Percentiles rank a stretch among this genome's conserved stretches.
Conservation (phyloP, 148 eudicot species). For the Limonium bicolor region DNA sequence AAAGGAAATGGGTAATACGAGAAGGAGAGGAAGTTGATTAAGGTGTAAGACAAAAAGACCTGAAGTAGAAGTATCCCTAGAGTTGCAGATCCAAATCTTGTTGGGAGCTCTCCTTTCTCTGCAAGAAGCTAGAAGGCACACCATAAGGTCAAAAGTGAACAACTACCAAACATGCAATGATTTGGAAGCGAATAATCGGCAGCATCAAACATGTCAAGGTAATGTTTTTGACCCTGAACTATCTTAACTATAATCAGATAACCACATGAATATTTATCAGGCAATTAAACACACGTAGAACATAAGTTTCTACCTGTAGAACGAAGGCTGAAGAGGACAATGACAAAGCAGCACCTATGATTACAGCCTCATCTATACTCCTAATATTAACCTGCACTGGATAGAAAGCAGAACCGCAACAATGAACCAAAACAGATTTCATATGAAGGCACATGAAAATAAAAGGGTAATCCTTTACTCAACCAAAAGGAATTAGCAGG, state of each 20-base stretch:
- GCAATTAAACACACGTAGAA: too few relatives aligned
- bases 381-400: conserved; percentile 77
- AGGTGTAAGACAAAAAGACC: conserved; percentile 24
- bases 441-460: not conserved
- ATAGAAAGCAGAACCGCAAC: conserved; percentile 1
- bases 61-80: conserved; percentile 90
- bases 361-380: conserved; percentile 88
- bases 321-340: conserved; percentile 97
- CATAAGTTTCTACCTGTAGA: conserved; percentile 62
- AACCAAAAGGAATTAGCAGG: too few relatives aligned
- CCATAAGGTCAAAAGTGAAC: conserved; percentile 11
- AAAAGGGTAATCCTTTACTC: not conserved
- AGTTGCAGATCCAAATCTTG: conserved; percentile 93
- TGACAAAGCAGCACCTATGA: conserved; percentile 95
- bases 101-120: conserved; percentile 97
- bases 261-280: too few relatives aligned
- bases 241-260: too few relatives aligned
- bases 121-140: conserved; percentile 70
- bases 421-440: too few relatives aligned
- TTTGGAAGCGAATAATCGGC: too few relatives aligned
- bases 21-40: not conserved
- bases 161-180: too few relatives aligned
- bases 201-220: too few relatives aligned
- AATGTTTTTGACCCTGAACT: too few relatives aligned
- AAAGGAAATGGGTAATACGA: not conserved